These are phyloP conservation scores for Arbutus unedo DNA, from an alignment of 148 eudicot species.

Conservation along the genomic window DNA sequence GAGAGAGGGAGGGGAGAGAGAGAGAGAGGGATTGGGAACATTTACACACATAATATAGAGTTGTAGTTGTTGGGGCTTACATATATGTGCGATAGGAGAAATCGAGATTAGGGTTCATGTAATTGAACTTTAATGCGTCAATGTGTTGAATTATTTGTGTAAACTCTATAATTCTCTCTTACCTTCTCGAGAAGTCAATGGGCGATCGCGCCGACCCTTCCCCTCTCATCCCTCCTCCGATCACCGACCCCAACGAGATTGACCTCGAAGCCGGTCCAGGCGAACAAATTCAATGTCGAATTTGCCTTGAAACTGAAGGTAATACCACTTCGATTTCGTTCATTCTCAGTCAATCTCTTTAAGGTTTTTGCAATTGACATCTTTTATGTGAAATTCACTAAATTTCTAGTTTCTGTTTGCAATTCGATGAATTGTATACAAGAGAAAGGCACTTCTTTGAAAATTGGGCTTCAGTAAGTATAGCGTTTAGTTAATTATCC, in stretches of 20 bases:
- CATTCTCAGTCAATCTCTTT: neutral
- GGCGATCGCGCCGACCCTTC: slow-evolving; percentile 50
- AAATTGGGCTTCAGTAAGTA: neutral
- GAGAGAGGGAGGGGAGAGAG: neutral
- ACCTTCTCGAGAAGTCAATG: slow-evolving; percentile 33
- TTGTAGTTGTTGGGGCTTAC: neutral
- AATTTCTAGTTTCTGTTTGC: neutral
- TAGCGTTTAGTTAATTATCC: neutral
- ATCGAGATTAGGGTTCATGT: neutral
- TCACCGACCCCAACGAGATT: slow-evolving; percentile 37
- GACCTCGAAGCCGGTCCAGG: slow-evolving; percentile 90
- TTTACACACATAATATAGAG: neutral
- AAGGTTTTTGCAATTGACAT: neutral
- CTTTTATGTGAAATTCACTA: neutral
- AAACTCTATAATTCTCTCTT: neutral
- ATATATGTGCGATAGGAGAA: neutral
- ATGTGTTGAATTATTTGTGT: neutral
- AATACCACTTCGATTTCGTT: neutral
- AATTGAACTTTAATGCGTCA: neutral
- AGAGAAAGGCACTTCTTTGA: too few relatives aligned
- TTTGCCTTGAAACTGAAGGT: slow-evolving; percentile 97
- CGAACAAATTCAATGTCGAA: slow-evolving; percentile 93
- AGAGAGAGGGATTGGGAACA: neutral
- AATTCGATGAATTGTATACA: neutral
- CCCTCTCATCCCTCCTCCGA: slow-evolving; percentile 56